These are phyloP conservation scores for Carex scoparia DNA, from an alignment of 176 grass and related monocot species.

Conservation along the genomic window DNA sequence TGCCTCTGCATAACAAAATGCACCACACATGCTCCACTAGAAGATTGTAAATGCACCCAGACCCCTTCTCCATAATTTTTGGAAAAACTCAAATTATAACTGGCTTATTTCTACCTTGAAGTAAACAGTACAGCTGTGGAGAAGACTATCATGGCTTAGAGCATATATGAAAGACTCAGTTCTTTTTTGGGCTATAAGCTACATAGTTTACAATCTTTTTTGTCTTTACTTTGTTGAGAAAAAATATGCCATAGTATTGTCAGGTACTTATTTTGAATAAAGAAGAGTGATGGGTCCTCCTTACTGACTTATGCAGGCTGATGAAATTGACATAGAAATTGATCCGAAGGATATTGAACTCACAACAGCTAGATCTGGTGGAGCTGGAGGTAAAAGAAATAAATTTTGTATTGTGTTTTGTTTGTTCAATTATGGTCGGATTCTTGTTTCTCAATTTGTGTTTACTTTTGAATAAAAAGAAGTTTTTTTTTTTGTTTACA, in stretches of 20 bases:
- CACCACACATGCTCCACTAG: not conserved
- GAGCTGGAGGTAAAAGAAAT: slow-evolving; percentile 76
- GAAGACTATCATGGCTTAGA: not conserved
- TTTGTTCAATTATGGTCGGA: not conserved
- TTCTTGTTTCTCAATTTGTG: not conserved
- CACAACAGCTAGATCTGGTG: slow-evolving; percentile 90
- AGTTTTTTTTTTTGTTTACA: not conserved
- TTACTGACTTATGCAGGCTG: slow-evolving; percentile 42
- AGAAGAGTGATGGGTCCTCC: slow-evolving; percentile 4
- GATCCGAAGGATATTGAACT: slow-evolving; percentile 98
- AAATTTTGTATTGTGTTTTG: not conserved
- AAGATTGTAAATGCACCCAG: not conserved
- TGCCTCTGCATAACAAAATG: not conserved
- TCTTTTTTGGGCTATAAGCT: not conserved
- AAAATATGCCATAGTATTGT: not conserved
- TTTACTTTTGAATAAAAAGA: not conserved
- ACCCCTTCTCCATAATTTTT: not conserved
- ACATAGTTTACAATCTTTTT: not conserved
- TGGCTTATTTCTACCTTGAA: not conserved
- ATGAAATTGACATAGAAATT: slow-evolving; percentile 94
- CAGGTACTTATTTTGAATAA: not conserved
- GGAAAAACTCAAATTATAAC: not conserved
- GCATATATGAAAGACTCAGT: not conserved
- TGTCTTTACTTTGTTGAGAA: not conserved
- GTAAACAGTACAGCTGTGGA: not conserved